Conservation (phyloP, 2,329 filamentous ascomycete species). For the Camptophora hylomeconis region DNA sequence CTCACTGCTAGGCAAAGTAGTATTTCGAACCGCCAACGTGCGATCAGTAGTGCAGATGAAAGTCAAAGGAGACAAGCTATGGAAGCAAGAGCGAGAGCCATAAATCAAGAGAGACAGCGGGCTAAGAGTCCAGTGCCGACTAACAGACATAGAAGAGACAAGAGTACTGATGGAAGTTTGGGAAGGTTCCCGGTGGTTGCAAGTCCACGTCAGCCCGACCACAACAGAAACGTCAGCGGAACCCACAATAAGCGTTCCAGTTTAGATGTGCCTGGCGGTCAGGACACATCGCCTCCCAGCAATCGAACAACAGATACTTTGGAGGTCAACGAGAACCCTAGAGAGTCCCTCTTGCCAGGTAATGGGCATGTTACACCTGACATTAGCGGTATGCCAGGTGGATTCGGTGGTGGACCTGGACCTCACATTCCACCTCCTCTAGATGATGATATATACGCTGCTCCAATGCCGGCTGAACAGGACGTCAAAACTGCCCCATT, state of each 20-base stretch:
- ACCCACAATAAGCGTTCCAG: conserved; percentile 49
- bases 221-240: conserved; percentile 20
- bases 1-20: conserved; percentile 13
- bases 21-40: conserved; percentile 36
- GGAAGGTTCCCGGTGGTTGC: conserved; percentile 57
- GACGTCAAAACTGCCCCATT: conserved; percentile 7
- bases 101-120: conserved; percentile 59
- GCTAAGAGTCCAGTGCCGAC: conserved; percentile 53
- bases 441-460: conserved; percentile 20
- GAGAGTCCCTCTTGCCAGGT: no score
- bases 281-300: conserved; percentile 29
- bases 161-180: conserved; percentile 50
- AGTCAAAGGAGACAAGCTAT: conserved; percentile 86
- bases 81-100: conserved; percentile 79
- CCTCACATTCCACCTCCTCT: conserved; percentile 23
- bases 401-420: conserved; percentile 17
- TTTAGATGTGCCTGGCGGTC: conserved; percentile 64
- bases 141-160: conserved; percentile 59
- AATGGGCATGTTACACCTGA: no score
- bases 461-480: conserved; percentile 7
- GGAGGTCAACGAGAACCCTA: no score
- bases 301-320: conserved; percentile 14
- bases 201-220: conserved; percentile 64
- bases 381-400: conserved; percentile 13
- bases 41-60: conserved; percentile 67